Conservation (phyloP, 169 alveolate genomes). For the Babesia caballi region DNA sequence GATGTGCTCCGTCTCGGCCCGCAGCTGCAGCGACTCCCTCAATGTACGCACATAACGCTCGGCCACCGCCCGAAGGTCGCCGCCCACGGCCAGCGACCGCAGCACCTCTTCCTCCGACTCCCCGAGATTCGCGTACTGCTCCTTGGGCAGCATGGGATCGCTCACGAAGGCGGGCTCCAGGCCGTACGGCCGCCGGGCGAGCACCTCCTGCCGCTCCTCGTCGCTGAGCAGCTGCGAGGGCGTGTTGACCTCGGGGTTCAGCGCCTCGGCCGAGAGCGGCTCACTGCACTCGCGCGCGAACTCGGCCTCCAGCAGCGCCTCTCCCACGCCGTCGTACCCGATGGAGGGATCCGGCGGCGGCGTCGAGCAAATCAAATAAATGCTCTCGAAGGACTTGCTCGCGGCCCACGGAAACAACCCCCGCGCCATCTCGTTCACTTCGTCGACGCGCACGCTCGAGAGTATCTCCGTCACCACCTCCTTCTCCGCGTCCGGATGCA, state of each 20-base stretch:
- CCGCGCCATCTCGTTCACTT: conserved; percentile 57
- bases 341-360: conserved; percentile 35
- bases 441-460: conserved; percentile 59
- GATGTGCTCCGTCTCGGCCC: conserved; percentile 31
- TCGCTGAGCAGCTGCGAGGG: conserved; percentile 35
- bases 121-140: neutral
- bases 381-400: conserved; percentile 19
- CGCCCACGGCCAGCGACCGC: conserved; percentile 25
- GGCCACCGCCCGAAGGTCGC: conserved; percentile 5
- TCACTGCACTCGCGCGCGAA: conserved; percentile 11
- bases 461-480: conserved; percentile 53
- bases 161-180: conserved; percentile 18
- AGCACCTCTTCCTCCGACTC: conserved; percentile 15
- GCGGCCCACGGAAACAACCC: conserved; percentile 28
- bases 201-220: conserved; percentile 9
- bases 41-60: conserved; percentile 3
- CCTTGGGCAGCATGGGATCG: conserved; percentile 37
- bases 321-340: conserved; percentile 29
- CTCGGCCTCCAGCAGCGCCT: neutral
- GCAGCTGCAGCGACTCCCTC: conserved; percentile 24
- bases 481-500: conserved; percentile 60
- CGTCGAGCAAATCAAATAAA: conserved; percentile 39
- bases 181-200: conserved; percentile 11
- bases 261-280: conserved; percentile 16
- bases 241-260: conserved; percentile 28